These are phyloP conservation scores for Calonectria hongkongensis DNA, from an alignment of 2,329 filamentous ascomycete species.

Conservation along the genomic window DNA sequence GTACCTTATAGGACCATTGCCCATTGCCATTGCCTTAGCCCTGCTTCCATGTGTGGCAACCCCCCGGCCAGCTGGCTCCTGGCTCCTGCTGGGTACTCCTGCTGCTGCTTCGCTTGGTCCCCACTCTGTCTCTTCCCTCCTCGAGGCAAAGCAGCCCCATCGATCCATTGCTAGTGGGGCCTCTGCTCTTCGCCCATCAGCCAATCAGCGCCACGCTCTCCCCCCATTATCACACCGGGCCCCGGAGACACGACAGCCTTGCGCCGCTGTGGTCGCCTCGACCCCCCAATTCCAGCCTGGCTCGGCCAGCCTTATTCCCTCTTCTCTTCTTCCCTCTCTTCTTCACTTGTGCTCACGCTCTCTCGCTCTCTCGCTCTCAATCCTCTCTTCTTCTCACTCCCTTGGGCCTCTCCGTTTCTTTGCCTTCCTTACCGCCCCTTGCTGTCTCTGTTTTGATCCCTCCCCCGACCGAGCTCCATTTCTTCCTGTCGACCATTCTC, in stretches of 20 bases:
- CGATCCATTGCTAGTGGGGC: slow-evolving; percentile 34
- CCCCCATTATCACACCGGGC: slow-evolving; percentile 46
- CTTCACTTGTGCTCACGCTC: slow-evolving; percentile 30
- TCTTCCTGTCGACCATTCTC: slow-evolving; percentile 34
- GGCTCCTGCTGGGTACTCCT: slow-evolving; percentile 30
- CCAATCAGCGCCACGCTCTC: slow-evolving; percentile 51
- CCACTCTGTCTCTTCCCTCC: slow-evolving; percentile 36
- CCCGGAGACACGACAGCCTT: slow-evolving; percentile 53
- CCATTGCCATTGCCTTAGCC: slow-evolving; percentile 20
- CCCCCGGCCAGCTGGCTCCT: slow-evolving; percentile 34
- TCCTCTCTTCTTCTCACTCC: slow-evolving; percentile 34
- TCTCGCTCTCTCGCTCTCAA: slow-evolving; percentile 33
- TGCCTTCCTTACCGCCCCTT: slow-evolving; percentile 37
- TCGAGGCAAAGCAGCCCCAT: slow-evolving; percentile 41
- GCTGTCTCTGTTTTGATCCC: slow-evolving; percentile 38
- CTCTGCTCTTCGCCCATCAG: slow-evolving; percentile 50
- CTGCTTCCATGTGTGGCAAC: slow-evolving; percentile 30
- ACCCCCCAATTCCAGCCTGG: slow-evolving; percentile 53
- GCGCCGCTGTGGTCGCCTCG: slow-evolving; percentile 48
- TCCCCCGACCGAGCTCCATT: slow-evolving; percentile 35
- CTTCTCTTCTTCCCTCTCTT: slow-evolving; percentile 47
- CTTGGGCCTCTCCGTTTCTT: slow-evolving; percentile 23
- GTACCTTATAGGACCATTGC: slow-evolving; percentile 22
- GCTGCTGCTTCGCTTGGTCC: slow-evolving; percentile 32
- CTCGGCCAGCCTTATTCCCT: slow-evolving; percentile 55